Evolutionary conservation across 371 early-diverging fungal genomes (phyloP).

Genomic region (Mortierella sp.): DNA sequence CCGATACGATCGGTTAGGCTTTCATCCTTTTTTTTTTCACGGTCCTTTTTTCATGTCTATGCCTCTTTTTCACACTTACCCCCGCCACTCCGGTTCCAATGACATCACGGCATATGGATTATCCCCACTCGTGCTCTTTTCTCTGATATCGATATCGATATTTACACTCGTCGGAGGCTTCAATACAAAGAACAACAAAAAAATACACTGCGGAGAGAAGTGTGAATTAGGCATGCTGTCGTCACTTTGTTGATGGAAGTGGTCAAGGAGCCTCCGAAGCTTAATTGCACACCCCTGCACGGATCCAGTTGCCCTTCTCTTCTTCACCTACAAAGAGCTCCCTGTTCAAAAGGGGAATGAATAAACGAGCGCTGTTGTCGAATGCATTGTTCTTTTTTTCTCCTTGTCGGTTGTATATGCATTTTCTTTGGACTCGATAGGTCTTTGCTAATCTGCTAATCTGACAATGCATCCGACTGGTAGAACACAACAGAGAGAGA

Average conservation of each 20-base stretch:
- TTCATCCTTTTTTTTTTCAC: background rate
- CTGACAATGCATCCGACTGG: too few relatives aligned
- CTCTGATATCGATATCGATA: background rate
- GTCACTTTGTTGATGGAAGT: background rate
- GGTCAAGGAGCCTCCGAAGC: background rate
- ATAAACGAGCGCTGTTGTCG: background rate
- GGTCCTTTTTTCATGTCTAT: background rate
- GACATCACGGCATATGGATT: background rate
- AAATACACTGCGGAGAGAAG: background rate
- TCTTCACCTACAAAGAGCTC: too few relatives aligned
- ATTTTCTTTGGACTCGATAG: too few relatives aligned
- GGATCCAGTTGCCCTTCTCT: background rate
- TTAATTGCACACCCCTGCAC: background rate
- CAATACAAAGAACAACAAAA: background rate
- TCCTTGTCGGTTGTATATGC: too few relatives aligned
- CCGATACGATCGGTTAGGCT: too few relatives aligned
- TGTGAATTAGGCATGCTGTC: background rate
- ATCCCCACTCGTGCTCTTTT: background rate
- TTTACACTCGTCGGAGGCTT: background rate
- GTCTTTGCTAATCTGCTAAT: too few relatives aligned
- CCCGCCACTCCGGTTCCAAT: background rate
- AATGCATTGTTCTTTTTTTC: too few relatives aligned
- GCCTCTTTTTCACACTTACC: background rate
- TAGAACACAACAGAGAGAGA: too few relatives aligned
- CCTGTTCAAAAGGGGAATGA: background rate